Base-by-base conservation (phyloP, 352 stramenopile species). In the Phytophthora pistaciae region DNA sequence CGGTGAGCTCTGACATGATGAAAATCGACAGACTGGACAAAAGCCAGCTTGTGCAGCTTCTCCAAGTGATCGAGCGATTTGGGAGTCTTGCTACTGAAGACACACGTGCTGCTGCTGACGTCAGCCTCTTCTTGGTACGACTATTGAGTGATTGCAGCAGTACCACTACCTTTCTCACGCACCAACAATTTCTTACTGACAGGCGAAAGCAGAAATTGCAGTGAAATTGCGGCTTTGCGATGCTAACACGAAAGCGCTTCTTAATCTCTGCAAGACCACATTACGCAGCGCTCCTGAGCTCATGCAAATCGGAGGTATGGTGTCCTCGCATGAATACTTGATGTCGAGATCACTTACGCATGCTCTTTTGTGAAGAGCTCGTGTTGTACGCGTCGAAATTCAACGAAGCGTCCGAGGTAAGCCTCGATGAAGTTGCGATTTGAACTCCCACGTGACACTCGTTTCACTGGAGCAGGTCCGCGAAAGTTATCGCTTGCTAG, bases 151-250 rank as follows among this genome's bases (percentile, higher is more conserved):
- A 13, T n/a, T n/a, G 13, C 29, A 46, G 14, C 38, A 46, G 38
- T 46, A 31, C 21, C 31, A 20, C 38, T 25, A 23, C 18, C 42
- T 50, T 23, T 50, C n/a, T 20, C 16, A 23, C 42, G 13, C 42
- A 21, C 18, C 2, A 50, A 5, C 18, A 23, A 38, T 53, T 66
- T 57, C 14, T 53, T 46, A 46, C 58, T 56, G 29, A 14, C 33
- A 94, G 87, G 70, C 60, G 13, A 91, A 82, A 52, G 74, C 79
- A 31, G 52, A 74, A 27, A 67, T 95, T 44, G 76, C 82, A 4
- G 75, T 86, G 60, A 89, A 93, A 63, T 66, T 95, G 40, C 63
- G 86, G 27, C 71, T 89, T 9, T 79, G 81, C n/a, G 85, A 95
- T 33, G 14, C 75, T n/a, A 68, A 94, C 60, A 82, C 82, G 5